phyloP scores from a whole-genome alignment of 495 filamentous ascomycete genomes.

The Glonium stellatum region DNA sequence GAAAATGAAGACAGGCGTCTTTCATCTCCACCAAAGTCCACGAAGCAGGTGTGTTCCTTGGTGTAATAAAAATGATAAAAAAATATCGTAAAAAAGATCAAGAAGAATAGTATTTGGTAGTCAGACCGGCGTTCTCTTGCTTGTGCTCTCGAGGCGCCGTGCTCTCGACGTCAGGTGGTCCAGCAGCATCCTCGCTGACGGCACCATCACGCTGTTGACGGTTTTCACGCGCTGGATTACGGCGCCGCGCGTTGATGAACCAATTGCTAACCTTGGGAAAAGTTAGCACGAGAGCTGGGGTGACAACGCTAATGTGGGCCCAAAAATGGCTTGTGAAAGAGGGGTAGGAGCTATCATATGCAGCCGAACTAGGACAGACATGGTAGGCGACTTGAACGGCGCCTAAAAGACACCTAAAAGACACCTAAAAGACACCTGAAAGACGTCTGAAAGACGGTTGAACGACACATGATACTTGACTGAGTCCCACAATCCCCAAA shows the following conservation, averaged over 20 bases:
- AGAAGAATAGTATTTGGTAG: no score
- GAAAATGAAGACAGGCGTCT: no score
- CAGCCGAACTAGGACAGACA: no score
- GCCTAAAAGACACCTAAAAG: background rate
- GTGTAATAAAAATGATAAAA: no score
- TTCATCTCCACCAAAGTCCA: no score
- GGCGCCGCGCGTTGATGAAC: conserved; percentile 87
- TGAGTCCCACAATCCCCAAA: background rate
- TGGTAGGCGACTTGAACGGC: no score
- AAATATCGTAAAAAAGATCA: no score
- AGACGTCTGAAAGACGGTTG: conserved; percentile 7
- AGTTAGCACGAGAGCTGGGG: conserved; percentile 15
- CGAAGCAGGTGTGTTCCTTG: no score
- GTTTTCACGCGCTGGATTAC: conserved; percentile 29
- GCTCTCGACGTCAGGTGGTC: background rate
- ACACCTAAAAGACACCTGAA: background rate
- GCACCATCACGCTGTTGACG: background rate
- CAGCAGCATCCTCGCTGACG: background rate
- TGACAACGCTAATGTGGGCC: background rate
- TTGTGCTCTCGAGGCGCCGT: no score
- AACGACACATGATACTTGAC: background rate
- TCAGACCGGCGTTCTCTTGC: no score
- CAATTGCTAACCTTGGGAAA: conserved; percentile 75
- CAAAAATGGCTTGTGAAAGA: background rate
- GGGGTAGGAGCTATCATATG: background rate